These are phyloP conservation scores for Colletotrichum sansevieriae DNA, from an alignment of 2,329 filamentous ascomycete genomes.

Conservation along the genomic window DNA sequence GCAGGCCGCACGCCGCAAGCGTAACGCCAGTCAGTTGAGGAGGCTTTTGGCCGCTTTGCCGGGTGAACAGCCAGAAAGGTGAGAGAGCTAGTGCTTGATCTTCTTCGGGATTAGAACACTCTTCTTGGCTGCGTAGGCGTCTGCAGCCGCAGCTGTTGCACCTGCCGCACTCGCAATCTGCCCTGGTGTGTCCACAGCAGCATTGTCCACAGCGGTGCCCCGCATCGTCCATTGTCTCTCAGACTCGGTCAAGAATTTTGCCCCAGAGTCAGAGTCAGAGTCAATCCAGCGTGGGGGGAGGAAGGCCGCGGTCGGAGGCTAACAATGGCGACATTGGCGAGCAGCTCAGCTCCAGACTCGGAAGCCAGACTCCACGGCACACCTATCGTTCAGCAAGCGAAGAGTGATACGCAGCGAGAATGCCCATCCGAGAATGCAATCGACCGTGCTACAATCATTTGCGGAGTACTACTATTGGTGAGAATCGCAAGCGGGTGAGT, in stretches of 20 bases:
- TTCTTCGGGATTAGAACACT: conserved; percentile 9
- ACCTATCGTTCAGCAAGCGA: conserved; percentile 35
- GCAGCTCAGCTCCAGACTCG: conserved; percentile 11
- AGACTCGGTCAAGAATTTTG: conserved; percentile 24
- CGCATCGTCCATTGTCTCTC: conserved; percentile 21
- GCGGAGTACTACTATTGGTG: not conserved
- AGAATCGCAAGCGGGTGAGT: conserved; percentile 21
- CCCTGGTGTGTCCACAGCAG: not conserved
- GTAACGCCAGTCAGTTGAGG: conserved; percentile 39
- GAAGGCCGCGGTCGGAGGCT: conserved; percentile 3
- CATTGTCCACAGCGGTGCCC: conserved; percentile 20
- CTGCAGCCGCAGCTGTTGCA: conserved; percentile 16
- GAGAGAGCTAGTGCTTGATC: conserved; percentile 24
- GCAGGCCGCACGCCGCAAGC: conserved; percentile 30
- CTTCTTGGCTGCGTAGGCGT: conserved; percentile 16
- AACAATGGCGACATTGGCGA: conserved; percentile 21
- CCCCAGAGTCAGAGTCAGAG: conserved; percentile 3
- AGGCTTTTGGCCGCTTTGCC: conserved; percentile 21
- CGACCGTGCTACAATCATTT: conserved; percentile 15
- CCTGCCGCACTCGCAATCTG: conserved; percentile 6
- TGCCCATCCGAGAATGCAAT: not conserved
- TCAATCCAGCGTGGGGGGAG: conserved; percentile 25
- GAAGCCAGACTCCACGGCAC: conserved; percentile 23
- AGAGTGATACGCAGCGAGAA: conserved; percentile 14
- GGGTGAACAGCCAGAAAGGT: conserved; percentile 13